Percentiles rank a stretch among this genome's conserved stretches.
Conservation (phyloP, 2,329 filamentous ascomycete genomes). For the Colletotrichum sp. region DNA sequence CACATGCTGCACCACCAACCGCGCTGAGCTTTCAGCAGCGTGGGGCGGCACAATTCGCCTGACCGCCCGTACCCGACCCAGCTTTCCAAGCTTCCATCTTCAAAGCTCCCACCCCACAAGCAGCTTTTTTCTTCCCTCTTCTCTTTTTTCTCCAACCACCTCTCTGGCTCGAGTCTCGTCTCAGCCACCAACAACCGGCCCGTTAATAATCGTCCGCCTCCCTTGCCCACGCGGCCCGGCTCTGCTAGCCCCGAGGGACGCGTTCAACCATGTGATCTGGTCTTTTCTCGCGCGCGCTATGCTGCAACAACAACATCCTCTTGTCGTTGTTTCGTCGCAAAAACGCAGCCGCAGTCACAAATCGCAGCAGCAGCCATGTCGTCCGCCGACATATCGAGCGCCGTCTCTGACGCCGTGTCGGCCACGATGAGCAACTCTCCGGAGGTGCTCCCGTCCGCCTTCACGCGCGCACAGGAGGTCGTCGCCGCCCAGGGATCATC, state of each 20-base stretch:
- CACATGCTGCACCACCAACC: slow-evolving; percentile 9
- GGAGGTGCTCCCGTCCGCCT: slow-evolving; percentile 38
- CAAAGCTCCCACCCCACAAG: slow-evolving; percentile 15
- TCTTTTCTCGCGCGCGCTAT: slow-evolving; percentile 17
- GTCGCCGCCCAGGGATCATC: slow-evolving; percentile 42
- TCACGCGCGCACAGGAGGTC: slow-evolving; percentile 40
- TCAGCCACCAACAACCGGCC: slow-evolving; percentile 13
- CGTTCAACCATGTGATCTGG: slow-evolving; percentile 19
- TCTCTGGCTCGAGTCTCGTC: not conserved
- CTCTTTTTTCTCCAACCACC: slow-evolving; percentile 16
- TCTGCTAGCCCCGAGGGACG: slow-evolving; percentile 6
- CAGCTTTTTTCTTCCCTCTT: slow-evolving; percentile 10
- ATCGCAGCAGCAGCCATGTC: slow-evolving; percentile 38
- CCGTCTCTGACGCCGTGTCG: slow-evolving; percentile 35
- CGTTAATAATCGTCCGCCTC: not conserved
- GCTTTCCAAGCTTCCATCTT: slow-evolving; percentile 14
- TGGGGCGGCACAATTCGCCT: slow-evolving; percentile 15
- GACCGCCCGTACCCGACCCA: slow-evolving; percentile 13
- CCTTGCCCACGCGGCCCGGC: not conserved
- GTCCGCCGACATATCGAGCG: slow-evolving; percentile 42
- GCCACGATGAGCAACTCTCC: slow-evolving; percentile 32
- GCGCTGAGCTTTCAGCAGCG: not conserved
- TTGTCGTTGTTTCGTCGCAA: not conserved
- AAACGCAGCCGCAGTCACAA: not conserved
- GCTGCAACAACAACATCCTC: slow-evolving; percentile 11